A percentile compares a stretch with the other conserved stretches of the same genome.
phyloP scores from a whole-genome alignment of 306 rosid genomes.

The Casuarina glauca region DNA sequence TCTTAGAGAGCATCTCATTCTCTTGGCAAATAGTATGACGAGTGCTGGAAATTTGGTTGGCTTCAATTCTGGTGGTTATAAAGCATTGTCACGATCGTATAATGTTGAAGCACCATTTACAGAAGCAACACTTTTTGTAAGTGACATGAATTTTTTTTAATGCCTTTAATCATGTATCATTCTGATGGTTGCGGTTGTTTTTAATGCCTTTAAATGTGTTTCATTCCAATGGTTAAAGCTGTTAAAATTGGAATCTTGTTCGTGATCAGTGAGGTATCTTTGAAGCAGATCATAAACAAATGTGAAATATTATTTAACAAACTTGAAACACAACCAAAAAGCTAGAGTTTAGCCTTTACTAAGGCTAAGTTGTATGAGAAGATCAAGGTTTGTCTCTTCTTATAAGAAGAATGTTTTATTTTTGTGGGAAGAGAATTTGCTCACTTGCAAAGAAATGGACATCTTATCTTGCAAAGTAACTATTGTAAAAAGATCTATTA shows the following conservation, averaged over 20 bases:
- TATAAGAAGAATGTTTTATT: not conserved
- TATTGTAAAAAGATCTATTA: not conserved
- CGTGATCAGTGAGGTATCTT: not conserved
- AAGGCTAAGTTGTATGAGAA: not conserved
- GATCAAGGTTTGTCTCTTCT: not conserved
- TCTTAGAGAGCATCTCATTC: conserved; percentile 89
- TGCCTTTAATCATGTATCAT: conserved; percentile 15
- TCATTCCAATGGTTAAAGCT: not conserved
- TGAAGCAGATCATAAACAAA: not conserved
- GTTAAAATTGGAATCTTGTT: not conserved
- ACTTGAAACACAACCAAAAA: not conserved
- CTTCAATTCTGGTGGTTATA: conserved; percentile 86
- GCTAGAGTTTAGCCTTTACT: not conserved
- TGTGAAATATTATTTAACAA: not conserved
- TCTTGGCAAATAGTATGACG: conserved; percentile 89
- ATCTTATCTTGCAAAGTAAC: too few relatives aligned
- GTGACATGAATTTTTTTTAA: conserved; percentile 29
- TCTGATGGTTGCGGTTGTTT: not conserved
- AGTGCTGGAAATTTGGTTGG: conserved; percentile 87
- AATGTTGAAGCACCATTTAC: conserved; percentile 90
- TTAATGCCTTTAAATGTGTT: conserved; percentile 12
- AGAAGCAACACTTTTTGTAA: conserved; percentile 89
- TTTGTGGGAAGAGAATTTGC: not conserved
- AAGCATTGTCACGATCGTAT: conserved; percentile 67
- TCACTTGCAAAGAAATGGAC: not conserved